phyloP scores from a whole-genome alignment of 176 grass and related monocot genomes.

The Avena insularis region DNA sequence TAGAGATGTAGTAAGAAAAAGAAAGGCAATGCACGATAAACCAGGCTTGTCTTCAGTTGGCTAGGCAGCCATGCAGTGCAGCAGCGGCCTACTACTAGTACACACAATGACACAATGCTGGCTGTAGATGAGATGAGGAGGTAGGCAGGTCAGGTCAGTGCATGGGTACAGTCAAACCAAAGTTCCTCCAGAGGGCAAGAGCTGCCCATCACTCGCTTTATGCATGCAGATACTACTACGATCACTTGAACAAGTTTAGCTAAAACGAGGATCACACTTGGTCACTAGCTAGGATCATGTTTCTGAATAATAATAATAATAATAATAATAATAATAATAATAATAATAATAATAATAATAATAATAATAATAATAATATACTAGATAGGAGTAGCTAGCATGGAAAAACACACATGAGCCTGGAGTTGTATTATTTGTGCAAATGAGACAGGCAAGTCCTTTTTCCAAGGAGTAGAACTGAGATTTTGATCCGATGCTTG shows the following conservation, averaged over 20 bases:
- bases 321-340: no score
- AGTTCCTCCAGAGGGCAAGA: background rate
- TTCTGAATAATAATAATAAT: no score
- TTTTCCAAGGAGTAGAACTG: conserved; percentile 32
- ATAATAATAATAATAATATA: no score
- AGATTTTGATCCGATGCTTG: conserved; percentile 45
- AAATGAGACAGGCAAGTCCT: conserved; percentile 38
- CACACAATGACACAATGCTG: background rate
- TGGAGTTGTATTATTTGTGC: background rate
- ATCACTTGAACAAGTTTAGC: background rate
- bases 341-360: no score
- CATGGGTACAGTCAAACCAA: conserved; percentile 46
- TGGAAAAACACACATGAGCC: no score
- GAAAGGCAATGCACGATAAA: background rate
- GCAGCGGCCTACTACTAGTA: no score
- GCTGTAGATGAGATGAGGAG: background rate
- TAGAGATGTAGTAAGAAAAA: background rate
- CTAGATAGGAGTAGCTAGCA: no score
- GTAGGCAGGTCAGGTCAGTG: conserved; percentile 24
- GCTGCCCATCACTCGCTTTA: background rate
- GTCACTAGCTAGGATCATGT: no score
- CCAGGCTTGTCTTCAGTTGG: background rate
- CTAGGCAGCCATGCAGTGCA: background rate
- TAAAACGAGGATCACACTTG: background rate
- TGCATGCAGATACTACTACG: background rate